These are phyloP conservation scores for Puccinia hordei DNA, from an alignment of 1,284 basidiomycete genomes.

Conservation along the genomic window DNA sequence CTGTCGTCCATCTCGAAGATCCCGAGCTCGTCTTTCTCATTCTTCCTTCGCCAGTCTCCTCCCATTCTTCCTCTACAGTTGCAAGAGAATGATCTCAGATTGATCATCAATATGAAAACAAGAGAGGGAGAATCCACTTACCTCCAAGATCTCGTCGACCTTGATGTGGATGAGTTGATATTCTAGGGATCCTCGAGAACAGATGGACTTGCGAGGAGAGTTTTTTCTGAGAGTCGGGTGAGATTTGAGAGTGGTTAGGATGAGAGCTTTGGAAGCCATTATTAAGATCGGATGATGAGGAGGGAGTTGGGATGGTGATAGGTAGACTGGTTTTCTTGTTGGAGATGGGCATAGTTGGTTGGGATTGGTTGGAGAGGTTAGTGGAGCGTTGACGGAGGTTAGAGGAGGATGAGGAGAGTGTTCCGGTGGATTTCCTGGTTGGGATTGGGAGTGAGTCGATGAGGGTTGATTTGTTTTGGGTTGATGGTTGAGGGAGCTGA, in stretches of 20 bases:
- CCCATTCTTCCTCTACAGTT: neutral
- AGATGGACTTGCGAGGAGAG: neutral
- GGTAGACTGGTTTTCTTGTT: neutral
- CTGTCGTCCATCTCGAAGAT: constrained; percentile 31
- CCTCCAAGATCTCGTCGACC: neutral
- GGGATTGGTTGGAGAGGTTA: neutral
- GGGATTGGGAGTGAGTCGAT: neutral
- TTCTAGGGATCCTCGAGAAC: neutral
- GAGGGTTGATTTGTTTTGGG: too few relatives aligned
- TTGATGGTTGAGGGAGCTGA: neutral
- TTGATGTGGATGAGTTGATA: neutral
- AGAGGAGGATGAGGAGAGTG: neutral
- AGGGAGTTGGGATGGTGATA: neutral
- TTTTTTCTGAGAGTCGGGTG: constrained; percentile 17
- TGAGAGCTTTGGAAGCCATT: neutral
- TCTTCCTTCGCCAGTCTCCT: neutral
- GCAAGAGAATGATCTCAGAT: too few relatives aligned
- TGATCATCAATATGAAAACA: too few relatives aligned
- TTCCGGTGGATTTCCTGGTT: neutral
- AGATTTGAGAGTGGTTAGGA: neutral
- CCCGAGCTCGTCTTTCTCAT: neutral
- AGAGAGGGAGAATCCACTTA: neutral
- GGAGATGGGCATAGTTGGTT: neutral
- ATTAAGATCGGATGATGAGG: neutral
- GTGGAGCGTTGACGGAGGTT: constrained; percentile 16